Percentiles rank a stretch among this genome's conserved stretches.
Evolutionary conservation across 2,329 filamentous ascomycete species (phyloP).

Genomic region (Capronia coronata): DNA sequence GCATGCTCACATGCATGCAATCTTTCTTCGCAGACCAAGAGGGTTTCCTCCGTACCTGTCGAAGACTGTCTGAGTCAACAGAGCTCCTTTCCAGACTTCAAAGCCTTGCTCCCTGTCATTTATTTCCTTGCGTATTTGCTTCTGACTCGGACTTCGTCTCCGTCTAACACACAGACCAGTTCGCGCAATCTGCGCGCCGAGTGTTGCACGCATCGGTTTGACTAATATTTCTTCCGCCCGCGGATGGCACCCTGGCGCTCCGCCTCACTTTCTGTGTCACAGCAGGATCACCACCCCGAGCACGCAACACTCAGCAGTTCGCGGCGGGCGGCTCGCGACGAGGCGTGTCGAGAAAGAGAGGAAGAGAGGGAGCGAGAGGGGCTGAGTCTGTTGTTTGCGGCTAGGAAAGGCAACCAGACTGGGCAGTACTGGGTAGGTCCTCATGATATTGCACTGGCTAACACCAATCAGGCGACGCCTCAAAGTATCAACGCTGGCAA

Average conservation of each 20-base stretch:
- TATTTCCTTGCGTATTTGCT: slow-evolving; percentile 8
- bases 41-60: slow-evolving; percentile 1
- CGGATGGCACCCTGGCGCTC: not conserved
- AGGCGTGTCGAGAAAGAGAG: not conserved
- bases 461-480: not conserved
- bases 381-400: not conserved
- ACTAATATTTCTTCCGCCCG: not conserved
- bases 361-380: not conserved
- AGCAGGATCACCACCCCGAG: too few species aligned
- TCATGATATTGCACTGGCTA: not conserved
- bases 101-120: slow-evolving; percentile 2
- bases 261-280: not conserved
- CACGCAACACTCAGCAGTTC: not conserved
- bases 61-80: slow-evolving; percentile 8
- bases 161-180: not conserved
- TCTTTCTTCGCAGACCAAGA: not conserved
- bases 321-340: not conserved
- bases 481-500: not conserved
- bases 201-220: not conserved
- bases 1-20: slow-evolving; percentile 9
- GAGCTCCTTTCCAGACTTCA: slow-evolving; percentile 5
- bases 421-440: not conserved
- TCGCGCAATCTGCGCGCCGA: not conserved
- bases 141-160: not conserved
- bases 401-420: slow-evolving; percentile 7